These are phyloP conservation scores for Xylaria sp. DNA, from an alignment of 2,329 filamentous ascomycete genomes.

Conservation along the genomic window DNA sequence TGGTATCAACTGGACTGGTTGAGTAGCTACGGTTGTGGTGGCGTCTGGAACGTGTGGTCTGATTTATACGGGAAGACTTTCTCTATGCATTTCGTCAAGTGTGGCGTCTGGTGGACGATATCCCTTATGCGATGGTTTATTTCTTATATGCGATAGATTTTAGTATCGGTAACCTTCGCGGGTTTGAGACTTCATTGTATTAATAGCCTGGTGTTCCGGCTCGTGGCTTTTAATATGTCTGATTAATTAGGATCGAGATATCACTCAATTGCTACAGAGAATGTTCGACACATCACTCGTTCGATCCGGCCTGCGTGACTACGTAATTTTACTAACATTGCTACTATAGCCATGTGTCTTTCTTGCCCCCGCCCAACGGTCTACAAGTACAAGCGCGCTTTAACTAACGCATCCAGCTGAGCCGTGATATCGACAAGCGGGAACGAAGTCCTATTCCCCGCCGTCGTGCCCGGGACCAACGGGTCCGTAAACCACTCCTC, in stretches of 20 bases:
- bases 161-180: conserved; percentile 10
- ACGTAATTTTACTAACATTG: not conserved
- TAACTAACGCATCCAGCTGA: conserved; percentile 40
- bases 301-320: not conserved
- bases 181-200: conserved; percentile 10
- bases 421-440: conserved; percentile 48
- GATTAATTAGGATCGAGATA: not conserved
- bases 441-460: conserved; percentile 46
- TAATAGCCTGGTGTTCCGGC: not conserved
- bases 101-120: conserved; percentile 30
- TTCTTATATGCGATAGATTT: conserved; percentile 1
- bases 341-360: not conserved
- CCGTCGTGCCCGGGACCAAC: conserved; percentile 44
- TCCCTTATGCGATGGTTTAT: conserved; percentile 12
- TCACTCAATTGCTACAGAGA: not conserved
- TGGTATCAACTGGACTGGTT: conserved; percentile 32
- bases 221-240: not conserved
- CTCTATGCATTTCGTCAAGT: not conserved
- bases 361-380: not conserved
- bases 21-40: not conserved
- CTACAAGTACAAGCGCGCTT: not conserved
- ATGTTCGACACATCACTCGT: not conserved
- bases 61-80: not conserved
- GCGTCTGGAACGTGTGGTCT: not conserved
- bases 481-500: conserved; percentile 45